Percentiles rank a stretch among this genome's conserved stretches.
Evolutionary conservation across 257 asterid species (phyloP).

Genomic region (Rehmannia glutinosa): DNA sequence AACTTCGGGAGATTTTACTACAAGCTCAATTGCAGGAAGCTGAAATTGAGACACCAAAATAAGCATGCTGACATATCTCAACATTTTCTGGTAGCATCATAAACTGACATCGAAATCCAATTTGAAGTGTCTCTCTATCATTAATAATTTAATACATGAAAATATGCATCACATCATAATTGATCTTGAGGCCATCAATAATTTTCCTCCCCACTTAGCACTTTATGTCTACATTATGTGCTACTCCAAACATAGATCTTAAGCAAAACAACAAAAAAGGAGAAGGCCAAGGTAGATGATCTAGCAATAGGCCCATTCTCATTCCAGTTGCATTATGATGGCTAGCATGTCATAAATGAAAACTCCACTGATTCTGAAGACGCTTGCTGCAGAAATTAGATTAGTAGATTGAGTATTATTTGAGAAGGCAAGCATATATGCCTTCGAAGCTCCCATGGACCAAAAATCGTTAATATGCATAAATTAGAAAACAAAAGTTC

Average conservation of each 20-base stretch:
- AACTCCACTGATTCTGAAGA: background rate
- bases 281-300: constrained; percentile 2
- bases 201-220: too few relatives aligned
- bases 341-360: background rate
- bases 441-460: background rate
- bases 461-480: background rate
- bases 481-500: constrained; percentile 1
- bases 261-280: background rate
- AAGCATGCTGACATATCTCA: constrained; percentile 7
- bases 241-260: too few relatives aligned
- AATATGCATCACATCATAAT: background rate
- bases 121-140: background rate
- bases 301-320: too few relatives aligned
- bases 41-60: constrained; percentile 38
- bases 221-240: too few relatives aligned
- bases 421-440: background rate
- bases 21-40: constrained; percentile 93
- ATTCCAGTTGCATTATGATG: too few relatives aligned
- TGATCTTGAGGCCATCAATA: too few relatives aligned
- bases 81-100: constrained; percentile 10
- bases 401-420: background rate
- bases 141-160: background rate
- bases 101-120: background rate
- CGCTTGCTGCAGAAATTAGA: background rate
- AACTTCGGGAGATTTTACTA: constrained; percentile 51